Evolutionary conservation across 352 stramenopile genomes (phyloP).

Genomic region (Phytophthora melonis): DNA sequence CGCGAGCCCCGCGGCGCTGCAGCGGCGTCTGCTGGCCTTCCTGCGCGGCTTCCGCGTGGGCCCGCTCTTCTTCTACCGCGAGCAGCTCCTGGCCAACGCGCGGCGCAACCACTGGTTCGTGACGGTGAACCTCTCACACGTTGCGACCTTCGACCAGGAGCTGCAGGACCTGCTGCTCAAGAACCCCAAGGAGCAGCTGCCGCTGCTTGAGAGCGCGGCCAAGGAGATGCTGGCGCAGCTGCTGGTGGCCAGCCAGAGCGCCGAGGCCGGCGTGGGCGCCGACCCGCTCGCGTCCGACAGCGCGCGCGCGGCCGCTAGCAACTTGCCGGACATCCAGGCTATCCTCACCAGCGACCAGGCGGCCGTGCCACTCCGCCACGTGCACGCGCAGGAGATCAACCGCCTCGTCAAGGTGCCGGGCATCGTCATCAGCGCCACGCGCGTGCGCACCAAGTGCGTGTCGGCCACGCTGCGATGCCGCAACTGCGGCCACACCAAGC

Average conservation of each 20-base stretch:
- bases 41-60: conserved; percentile 90
- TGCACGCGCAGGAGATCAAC: conserved; percentile 92
- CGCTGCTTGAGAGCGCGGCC: conserved; percentile 85
- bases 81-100: conserved; percentile 90
- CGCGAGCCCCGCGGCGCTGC: conserved; percentile 63
- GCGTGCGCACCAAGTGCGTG: conserved; percentile 94
- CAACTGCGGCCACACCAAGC: conserved; percentile 82
- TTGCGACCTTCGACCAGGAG: conserved; percentile 88
- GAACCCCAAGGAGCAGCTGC: conserved; percentile 86
- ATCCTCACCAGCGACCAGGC: conserved; percentile 86
- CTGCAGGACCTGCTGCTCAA: conserved; percentile 89
- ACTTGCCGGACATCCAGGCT: conserved; percentile 81
- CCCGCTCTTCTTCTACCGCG: conserved; percentile 90
- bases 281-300: too few species aligned
- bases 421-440: conserved; percentile 97
- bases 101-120: conserved; percentile 79
- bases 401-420: conserved; percentile 93
- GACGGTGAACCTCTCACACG: conserved; percentile 85
- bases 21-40: conserved; percentile 81
- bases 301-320: neutral
- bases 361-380: conserved; percentile 72
- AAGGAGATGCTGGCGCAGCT: conserved; percentile 82
- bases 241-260: conserved; percentile 36
- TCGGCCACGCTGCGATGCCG: conserved; percentile 93
- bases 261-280: too few species aligned